Evolutionary conservation across 176 grass and related monocot species (phyloP), one percentile per base, ranked within the genome.

Genomic region (Hsuehochloa calcarea): DNA sequence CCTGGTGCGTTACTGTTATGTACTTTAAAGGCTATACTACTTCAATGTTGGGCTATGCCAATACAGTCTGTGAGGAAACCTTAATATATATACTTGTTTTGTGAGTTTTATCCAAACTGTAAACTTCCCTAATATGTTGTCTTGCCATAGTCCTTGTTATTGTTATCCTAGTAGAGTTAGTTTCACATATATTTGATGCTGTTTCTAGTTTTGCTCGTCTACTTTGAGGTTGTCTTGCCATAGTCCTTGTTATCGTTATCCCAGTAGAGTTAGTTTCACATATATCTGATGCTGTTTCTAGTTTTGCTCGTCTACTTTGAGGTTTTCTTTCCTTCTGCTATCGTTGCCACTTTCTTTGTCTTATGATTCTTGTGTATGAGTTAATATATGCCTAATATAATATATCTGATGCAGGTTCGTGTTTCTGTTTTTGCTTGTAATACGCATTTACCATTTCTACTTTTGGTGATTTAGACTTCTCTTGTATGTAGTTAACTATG

Each of bases 31-130:
- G 51, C 9, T 46, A 61, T 34, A 35, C 6, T 75, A 35, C 6
- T 80, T 40, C 20, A 25, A 40, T 72, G 71, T 20, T 75, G 59
- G 23, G 80, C 60, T 52, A 68, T 65, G 40, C 68, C 31, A 41
- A 51, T 67, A 86, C 34, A 67, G 31, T 4, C 12, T 76, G 15
- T 80, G 64, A 85, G 37, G 27, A 35, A 81, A 44, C 72, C 19
- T 63, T 66, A 74, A 27, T 45, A 74, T 10, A 74, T 37, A 40
- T n/a, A 80, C 13, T 41, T 81, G 29, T 68, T 20, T 72, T 8
- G 34, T 68, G 49, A 75, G 68, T 55, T 58, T 0, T 70, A 38
- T 46, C 20, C 49, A 82, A 23, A 34, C 12, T 47, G 23, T 62
- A 38, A 25, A 20, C 12, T 43, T 22, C 4, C 7, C 7, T 64